Conservation (phyloP, 1,139 yeast genomes). For the Casaregolazyma lundiana region DNA sequence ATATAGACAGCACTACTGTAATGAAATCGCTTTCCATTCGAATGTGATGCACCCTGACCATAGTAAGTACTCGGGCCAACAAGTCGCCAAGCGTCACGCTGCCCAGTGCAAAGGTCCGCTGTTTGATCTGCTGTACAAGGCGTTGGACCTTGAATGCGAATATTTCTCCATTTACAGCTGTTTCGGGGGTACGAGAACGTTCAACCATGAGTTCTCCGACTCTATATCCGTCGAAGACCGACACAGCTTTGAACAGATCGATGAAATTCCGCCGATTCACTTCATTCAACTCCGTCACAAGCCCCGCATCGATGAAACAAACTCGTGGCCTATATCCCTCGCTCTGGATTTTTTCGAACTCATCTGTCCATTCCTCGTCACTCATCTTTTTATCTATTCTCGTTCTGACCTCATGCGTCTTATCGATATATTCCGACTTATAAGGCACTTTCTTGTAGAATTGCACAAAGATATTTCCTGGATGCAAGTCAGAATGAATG, state of each 20-base stretch:
- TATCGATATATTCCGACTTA: constrained; percentile 17
- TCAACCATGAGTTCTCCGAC: constrained; percentile 97
- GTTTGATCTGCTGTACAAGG: constrained; percentile 73
- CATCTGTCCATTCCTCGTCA: constrained; percentile 40
- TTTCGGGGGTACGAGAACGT: constrained; percentile 89
- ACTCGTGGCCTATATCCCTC: constrained; percentile 79
- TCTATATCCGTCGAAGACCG: constrained; percentile 86
- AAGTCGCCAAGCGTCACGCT: constrained; percentile 89
- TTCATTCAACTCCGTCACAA: constrained; percentile 82
- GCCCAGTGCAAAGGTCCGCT: constrained; percentile 88
- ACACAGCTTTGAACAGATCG: constrained; percentile 80
- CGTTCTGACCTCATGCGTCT: constrained; percentile 17
- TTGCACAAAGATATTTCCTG: constrained; percentile 87
- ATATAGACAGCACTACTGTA: constrained; percentile 86
- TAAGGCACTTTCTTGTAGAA: constrained; percentile 40
- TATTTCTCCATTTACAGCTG: constrained; percentile 76
- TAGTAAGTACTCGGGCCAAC: constrained; percentile 74
- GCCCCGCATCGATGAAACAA: constrained; percentile 88
- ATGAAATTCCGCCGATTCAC: constrained; percentile 77
- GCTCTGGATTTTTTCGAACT: constrained; percentile 47
- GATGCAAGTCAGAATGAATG: constrained; percentile 93
- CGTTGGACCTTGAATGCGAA: constrained; percentile 85
- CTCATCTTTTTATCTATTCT: neutral
- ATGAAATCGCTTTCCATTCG: constrained; percentile 97
- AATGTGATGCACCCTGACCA: constrained; percentile 94